phyloP scores from a whole-genome alignment of 2,329 filamentous ascomycete genomes.

The Elsinoe ampelina region DNA sequence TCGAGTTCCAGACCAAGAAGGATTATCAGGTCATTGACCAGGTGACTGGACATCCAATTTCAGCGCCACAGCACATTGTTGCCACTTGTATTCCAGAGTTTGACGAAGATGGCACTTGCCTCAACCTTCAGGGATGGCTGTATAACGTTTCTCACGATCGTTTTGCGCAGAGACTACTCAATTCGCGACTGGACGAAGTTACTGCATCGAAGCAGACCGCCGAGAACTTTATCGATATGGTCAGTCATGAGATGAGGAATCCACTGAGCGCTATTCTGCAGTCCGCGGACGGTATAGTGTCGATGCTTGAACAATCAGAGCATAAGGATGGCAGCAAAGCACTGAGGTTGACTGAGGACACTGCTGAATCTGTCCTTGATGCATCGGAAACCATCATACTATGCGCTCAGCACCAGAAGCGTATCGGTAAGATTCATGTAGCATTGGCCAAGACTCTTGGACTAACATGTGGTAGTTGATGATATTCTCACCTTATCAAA shows the following conservation, averaged over 20 bases:
- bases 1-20: slow-evolving; percentile 32
- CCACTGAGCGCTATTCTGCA: slow-evolving; percentile 36
- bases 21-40: slow-evolving; percentile 25
- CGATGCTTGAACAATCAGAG: slow-evolving; percentile 20
- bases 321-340: background rate
- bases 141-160: slow-evolving; percentile 25
- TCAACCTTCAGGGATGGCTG: slow-evolving; percentile 26
- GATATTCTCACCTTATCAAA: slow-evolving; percentile 34
- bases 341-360: slow-evolving; percentile 8
- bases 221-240: slow-evolving; percentile 25
- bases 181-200: slow-evolving; percentile 7
- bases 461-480: slow-evolving; percentile 3
- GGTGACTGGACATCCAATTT: slow-evolving; percentile 21
- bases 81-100: slow-evolving; percentile 26
- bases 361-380: slow-evolving; percentile 14
- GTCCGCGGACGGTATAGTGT: slow-evolving; percentile 34
- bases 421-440: slow-evolving; percentile 24
- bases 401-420: slow-evolving; percentile 25
- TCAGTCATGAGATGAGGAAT: slow-evolving; percentile 36
- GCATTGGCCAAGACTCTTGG: background rate
- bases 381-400: slow-evolving; percentile 24
- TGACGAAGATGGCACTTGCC: slow-evolving; percentile 23
- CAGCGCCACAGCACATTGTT: slow-evolving; percentile 25
- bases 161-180: slow-evolving; percentile 6
- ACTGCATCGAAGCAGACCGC: slow-evolving; percentile 10